Percentiles rank a stretch among this genome's conserved stretches.
Evolutionary conservation across 768 basidiomycete genomes (phyloP).

Genomic region (Brasilioporus rufonigricans): DNA sequence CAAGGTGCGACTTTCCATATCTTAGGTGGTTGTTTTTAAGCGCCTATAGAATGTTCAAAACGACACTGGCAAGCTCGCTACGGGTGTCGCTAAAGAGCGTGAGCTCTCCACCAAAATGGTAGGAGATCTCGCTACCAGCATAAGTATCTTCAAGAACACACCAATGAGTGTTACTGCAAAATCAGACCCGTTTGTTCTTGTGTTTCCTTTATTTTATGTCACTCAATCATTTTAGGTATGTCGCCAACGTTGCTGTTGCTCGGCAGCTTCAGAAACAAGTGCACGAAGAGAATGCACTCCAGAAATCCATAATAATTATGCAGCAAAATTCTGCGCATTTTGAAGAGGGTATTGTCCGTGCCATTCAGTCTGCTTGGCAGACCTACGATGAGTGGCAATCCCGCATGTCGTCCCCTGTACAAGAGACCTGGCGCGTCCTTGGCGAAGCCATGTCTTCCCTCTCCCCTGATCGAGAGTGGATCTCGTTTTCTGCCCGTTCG

Average conservation of each 20-base stretch:
- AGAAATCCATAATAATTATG: constrained; percentile 97
- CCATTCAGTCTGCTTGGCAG: constrained; percentile 95
- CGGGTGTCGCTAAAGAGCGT: constrained; percentile 89
- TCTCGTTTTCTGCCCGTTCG: constrained; percentile 86
- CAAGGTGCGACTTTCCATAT: constrained; percentile 49
- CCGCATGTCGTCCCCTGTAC: constrained; percentile 70
- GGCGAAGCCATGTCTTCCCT: constrained; percentile 74
- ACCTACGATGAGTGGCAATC: constrained; percentile 95
- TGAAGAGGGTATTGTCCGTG: constrained; percentile 93
- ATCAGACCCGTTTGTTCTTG: constrained; percentile 12
- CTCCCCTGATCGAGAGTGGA: constrained; percentile 91
- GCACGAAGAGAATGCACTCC: constrained; percentile 95
- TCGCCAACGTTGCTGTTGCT: constrained; percentile 67
- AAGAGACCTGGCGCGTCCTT: constrained; percentile 72
- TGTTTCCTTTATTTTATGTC: background rate
- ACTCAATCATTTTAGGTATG: constrained; percentile 41
- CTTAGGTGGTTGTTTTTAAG: background rate
- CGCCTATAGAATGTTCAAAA: constrained; percentile 79
- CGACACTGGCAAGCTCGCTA: constrained; percentile 90
- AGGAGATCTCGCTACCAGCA: constrained; percentile 80
- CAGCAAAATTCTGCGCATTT: constrained; percentile 97
- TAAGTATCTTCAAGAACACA: constrained; percentile 93
- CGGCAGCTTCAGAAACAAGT: constrained; percentile 90
- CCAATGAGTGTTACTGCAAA: constrained; percentile 79
- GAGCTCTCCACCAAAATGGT: constrained; percentile 80